These are phyloP conservation scores for Ceratobasidium sp. DNA, from an alignment of 1,284 basidiomycete genomes.

Conservation along the genomic window DNA sequence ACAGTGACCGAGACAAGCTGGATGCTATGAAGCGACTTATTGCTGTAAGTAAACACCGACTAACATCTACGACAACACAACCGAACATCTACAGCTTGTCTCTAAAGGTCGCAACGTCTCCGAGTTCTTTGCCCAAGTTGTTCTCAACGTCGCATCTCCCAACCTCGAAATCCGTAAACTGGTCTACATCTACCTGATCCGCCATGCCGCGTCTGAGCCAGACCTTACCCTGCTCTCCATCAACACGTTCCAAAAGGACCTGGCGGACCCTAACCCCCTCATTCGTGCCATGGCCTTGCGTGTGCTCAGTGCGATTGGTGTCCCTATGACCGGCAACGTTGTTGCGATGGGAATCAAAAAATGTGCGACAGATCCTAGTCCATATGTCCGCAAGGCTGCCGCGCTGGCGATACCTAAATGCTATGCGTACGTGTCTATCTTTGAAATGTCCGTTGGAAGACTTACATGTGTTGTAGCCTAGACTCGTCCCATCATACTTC, in stretches of 20 bases:
- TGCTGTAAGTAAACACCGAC: slow-evolving; percentile 66
- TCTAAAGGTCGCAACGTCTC: slow-evolving; percentile 92
- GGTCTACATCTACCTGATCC: slow-evolving; percentile 95
- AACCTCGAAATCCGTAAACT: slow-evolving; percentile 96
- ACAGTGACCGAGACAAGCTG: slow-evolving; percentile 84
- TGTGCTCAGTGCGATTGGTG: slow-evolving; percentile 91
- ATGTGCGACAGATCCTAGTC: slow-evolving; percentile 87
- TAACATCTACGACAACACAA: slow-evolving; percentile 1
- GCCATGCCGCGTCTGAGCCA: slow-evolving; percentile 91
- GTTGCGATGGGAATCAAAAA: slow-evolving; percentile 91
- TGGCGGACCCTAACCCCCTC: slow-evolving; percentile 89
- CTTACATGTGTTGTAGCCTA: slow-evolving; percentile 59
- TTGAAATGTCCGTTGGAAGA: background rate
- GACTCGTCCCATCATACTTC: slow-evolving; percentile 75
- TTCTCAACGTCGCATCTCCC: slow-evolving; percentile 89
- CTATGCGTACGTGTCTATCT: slow-evolving; percentile 66
- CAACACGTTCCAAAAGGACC: slow-evolving; percentile 98
- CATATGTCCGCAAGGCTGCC: slow-evolving; percentile 92
- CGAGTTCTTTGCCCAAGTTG: slow-evolving; percentile 91
- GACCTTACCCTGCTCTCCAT: slow-evolving; percentile 96
- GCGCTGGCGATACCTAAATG: slow-evolving; percentile 89
- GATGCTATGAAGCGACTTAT: slow-evolving; percentile 94
- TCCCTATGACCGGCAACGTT: slow-evolving; percentile 85
- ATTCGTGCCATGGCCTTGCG: slow-evolving; percentile 93
- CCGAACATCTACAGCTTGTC: slow-evolving; percentile 67